Percentiles rank a stretch among this genome's conserved stretches.
phyloP scores from a whole-genome alignment of 2,329 filamentous ascomycete species.

The Diplodia sapinea region DNA sequence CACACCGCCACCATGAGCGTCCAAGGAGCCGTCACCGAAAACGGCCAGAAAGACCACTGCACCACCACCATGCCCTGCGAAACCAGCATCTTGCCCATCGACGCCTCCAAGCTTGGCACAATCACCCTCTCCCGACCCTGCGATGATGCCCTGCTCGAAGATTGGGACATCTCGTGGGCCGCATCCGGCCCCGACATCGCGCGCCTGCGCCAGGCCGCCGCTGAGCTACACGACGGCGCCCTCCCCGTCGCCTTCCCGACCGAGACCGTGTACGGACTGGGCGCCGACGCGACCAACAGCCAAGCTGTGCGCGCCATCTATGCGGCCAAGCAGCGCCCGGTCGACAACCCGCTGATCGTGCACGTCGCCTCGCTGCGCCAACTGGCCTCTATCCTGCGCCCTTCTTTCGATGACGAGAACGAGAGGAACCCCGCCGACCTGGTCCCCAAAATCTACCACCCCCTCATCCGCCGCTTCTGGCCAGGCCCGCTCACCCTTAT shows the following conservation, averaged over 20 bases:
- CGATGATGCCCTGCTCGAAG: slow-evolving; percentile 40
- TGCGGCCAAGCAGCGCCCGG: slow-evolving; percentile 83
- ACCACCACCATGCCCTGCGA: slow-evolving; percentile 32
- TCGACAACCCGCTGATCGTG: slow-evolving; percentile 94
- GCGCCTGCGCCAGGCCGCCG: slow-evolving; percentile 68
- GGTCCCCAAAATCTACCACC: slow-evolving; percentile 76
- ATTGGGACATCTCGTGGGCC: slow-evolving; percentile 42
- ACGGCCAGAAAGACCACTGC: background rate
- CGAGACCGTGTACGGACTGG: slow-evolving; percentile 95
- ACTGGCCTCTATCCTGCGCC: slow-evolving; percentile 66
- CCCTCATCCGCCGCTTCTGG: slow-evolving; percentile 86
- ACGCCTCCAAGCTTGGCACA: slow-evolving; percentile 49
- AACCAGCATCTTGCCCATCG: slow-evolving; percentile 50
- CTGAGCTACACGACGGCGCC: slow-evolving; percentile 67
- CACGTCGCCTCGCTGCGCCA: slow-evolving; percentile 84
- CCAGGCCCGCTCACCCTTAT: slow-evolving; percentile 92
- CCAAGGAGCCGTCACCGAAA: background rate
- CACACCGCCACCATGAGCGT: slow-evolving; percentile 17
- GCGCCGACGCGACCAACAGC: slow-evolving; percentile 91
- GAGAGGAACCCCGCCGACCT: slow-evolving; percentile 43
- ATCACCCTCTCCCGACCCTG: slow-evolving; percentile 39
- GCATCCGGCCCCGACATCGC: slow-evolving; percentile 52
- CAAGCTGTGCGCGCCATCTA: slow-evolving; percentile 90
- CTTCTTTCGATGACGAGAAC: background rate
- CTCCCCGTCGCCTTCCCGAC: slow-evolving; percentile 93